Evolutionary conservation across 129 eudicot species (phyloP).

Genomic region (Flaveria sonorensis): DNA sequence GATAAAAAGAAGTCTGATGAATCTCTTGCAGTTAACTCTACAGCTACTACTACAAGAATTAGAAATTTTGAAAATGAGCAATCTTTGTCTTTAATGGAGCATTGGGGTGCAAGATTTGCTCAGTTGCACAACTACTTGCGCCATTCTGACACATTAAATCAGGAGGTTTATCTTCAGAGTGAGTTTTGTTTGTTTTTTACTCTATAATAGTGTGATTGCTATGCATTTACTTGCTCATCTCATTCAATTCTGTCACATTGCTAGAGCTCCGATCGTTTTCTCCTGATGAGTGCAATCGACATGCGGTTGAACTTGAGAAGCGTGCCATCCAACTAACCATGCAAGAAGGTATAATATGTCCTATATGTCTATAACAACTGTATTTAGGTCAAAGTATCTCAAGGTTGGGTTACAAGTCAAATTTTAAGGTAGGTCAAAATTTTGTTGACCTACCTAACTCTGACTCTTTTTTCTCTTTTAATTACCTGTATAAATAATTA

Average conservation of each 20-base stretch:
- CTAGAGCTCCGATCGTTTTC: conserved; percentile 43
- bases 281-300: conserved; percentile 42
- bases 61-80: conserved; percentile 24
- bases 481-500: not conserved
- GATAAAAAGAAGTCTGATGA: conserved; percentile 31
- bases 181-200: conserved; percentile 13
- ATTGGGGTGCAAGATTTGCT: conserved; percentile 41
- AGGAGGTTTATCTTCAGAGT: conserved; percentile 45
- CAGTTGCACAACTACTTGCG: conserved; percentile 44
- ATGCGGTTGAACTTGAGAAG: conserved; percentile 45
- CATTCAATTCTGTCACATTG: not conserved
- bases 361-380: not conserved
- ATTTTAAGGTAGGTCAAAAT: not conserved
- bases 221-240: not conserved
- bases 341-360: conserved; percentile 44
- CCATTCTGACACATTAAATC: conserved; percentile 40
- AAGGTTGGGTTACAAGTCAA: not conserved
- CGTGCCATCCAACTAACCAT: conserved; percentile 46
- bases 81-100: conserved; percentile 25
- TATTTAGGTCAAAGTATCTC: not conserved
- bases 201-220: not conserved
- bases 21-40: conserved; percentile 23
- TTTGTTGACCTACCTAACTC: not conserved
- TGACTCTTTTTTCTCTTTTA: too few species aligned
- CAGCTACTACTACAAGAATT: not conserved